Percentiles rank a stretch among this genome's conserved stretches.
phyloP scores from a whole-genome alignment of 257 asterid genomes.

The Fraxinus excelsior region DNA sequence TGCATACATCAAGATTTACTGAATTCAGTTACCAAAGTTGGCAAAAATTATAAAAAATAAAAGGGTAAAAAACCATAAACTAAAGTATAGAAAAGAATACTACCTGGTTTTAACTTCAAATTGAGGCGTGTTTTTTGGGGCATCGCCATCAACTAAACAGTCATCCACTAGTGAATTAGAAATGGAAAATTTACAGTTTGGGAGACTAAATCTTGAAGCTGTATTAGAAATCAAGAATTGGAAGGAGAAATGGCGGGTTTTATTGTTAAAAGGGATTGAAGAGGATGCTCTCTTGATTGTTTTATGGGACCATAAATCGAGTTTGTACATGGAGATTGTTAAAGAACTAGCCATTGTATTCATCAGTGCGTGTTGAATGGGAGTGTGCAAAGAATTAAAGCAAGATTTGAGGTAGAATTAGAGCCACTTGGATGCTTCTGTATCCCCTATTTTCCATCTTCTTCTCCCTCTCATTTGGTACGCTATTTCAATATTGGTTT shows the following conservation, averaged over 20 bases:
- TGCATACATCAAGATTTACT: not conserved
- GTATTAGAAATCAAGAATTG: conserved; percentile 25
- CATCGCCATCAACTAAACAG: conserved; percentile 46
- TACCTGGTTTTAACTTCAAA: conserved; percentile 57
- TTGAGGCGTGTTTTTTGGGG: conserved; percentile 21
- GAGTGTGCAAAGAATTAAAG: conserved; percentile 1
- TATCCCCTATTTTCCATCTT: not conserved
- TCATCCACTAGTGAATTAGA: conserved; percentile 45
- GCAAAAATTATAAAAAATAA: not conserved
- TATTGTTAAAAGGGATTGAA: conserved; percentile 27
- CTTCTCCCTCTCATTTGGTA: too few relatives aligned
- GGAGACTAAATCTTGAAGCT: conserved; percentile 20
- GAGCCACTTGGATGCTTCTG: conserved; percentile 43
- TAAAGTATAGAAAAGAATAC: not conserved
- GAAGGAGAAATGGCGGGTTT: not conserved
- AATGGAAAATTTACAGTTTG: conserved; percentile 27
- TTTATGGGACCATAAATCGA: conserved; percentile 31
- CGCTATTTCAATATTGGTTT: too few relatives aligned
- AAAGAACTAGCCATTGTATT: conserved; percentile 44
- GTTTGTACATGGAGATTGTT: conserved; percentile 33
- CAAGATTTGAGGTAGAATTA: conserved; percentile 38
- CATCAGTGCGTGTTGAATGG: conserved; percentile 1
- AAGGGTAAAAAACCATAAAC: not conserved
- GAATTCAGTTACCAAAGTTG: not conserved
- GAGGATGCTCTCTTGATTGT: conserved; percentile 18